Conservation (phyloP, 345 rosid species). For the Gossypium bickii region DNA sequence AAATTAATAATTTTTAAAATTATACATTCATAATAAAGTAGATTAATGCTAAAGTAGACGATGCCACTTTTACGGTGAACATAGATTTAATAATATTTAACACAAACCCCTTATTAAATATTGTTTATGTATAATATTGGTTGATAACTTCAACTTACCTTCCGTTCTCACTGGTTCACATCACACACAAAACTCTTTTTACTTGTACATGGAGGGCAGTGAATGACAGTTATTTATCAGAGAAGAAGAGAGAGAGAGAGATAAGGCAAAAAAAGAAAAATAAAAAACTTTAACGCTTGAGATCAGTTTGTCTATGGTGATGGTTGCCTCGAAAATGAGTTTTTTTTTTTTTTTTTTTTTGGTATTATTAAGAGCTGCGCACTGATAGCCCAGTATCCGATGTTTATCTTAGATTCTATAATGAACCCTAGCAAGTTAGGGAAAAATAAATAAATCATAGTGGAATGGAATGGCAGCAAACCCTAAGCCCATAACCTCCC, state of each 20-base stretch:
- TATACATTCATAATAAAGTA: no score
- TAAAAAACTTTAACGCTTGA: constrained; percentile 17
- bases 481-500: constrained; percentile 24
- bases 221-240: constrained; percentile 7
- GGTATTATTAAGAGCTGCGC: constrained; percentile 29
- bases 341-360: neutral
- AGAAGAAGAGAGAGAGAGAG: neutral
- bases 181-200: neutral
- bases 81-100: neutral
- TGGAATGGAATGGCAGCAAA: constrained; percentile 25
- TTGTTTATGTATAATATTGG: neutral
- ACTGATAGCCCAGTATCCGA: constrained; percentile 58
- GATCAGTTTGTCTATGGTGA: neutral
- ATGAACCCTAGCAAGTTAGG: constrained; percentile 29
- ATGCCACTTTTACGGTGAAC: no score
- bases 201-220: constrained; percentile 14
- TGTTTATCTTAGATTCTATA: constrained; percentile 37
- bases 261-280: neutral
- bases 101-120: neutral
- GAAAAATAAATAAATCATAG: neutral
- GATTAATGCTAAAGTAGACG: accelerated
- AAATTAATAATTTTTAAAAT: no score
- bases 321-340: constrained; percentile 56
- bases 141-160: constrained; percentile 14
- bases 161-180: constrained; percentile 10